Percentiles rank a stretch among this genome's conserved stretches.
phyloP scores from a whole-genome alignment of 257 asterid genomes.

The Gentiana dahurica region DNA sequence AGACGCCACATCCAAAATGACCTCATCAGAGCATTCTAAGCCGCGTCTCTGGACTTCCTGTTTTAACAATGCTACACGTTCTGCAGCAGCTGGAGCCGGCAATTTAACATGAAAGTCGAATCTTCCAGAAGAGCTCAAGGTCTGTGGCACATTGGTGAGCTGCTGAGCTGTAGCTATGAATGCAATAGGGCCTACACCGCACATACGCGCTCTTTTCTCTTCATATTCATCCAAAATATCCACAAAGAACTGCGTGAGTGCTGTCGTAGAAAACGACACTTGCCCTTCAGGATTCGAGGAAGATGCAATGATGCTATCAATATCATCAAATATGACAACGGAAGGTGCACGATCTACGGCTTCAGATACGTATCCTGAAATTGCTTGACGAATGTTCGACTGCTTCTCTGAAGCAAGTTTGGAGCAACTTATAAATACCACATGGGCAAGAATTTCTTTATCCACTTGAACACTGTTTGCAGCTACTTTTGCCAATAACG shows the following conservation, averaged over 20 bases:
- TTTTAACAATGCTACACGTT: conserved; percentile 71
- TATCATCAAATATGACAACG: conserved; percentile 82
- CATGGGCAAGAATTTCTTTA: conserved; percentile 69
- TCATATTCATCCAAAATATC: conserved; percentile 87
- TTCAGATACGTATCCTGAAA: conserved; percentile 59
- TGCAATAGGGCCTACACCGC: conserved; percentile 86
- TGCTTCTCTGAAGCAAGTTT: conserved; percentile 80
- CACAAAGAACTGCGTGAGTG: conserved; percentile 55
- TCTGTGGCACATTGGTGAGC: conserved; percentile 71
- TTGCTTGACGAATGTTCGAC: conserved; percentile 49
- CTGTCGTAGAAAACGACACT: conserved; percentile 50
- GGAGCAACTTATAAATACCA: conserved; percentile 67
- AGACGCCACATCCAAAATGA: conserved; percentile 62
- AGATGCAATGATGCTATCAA: conserved; percentile 73
- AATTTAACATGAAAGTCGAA: conserved; percentile 89
- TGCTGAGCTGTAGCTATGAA: conserved; percentile 78
- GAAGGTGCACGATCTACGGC: conserved; percentile 92
- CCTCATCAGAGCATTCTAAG: conserved; percentile 66
- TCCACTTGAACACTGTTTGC: conserved; percentile 65
- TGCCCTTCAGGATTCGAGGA: conserved; percentile 77
- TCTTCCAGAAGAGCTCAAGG: conserved; percentile 91
- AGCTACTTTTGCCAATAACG: conserved; percentile 63
- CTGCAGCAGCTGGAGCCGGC: conserved; percentile 84
- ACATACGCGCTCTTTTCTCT: conserved; percentile 49
- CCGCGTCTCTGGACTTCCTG: conserved; percentile 78